Conservation (phyloP, 2,329 filamentous ascomycete species). For the Ophiostoma angusticollis region DNA sequence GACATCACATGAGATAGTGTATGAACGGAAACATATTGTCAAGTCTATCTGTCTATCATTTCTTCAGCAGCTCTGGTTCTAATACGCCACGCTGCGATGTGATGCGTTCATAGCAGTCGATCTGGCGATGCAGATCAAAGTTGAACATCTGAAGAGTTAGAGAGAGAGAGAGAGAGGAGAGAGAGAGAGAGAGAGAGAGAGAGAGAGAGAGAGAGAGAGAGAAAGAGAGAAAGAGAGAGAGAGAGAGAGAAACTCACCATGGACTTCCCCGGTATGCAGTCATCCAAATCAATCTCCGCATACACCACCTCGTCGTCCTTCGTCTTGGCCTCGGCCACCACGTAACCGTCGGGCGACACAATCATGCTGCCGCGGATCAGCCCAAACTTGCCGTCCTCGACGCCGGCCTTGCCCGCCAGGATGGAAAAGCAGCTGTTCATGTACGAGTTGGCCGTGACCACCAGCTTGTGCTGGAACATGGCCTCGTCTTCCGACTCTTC, state of each 20-base stretch:
- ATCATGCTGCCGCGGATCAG: slow-evolving; percentile 3
- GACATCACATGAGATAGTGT: too few relatives aligned
- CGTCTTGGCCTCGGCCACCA: background rate
- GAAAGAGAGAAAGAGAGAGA: background rate
- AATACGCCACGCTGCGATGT: background rate
- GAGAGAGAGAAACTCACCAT: background rate
- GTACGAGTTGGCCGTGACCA: slow-evolving; percentile 35
- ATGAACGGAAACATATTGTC: too few relatives aligned
- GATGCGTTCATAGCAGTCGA: background rate
- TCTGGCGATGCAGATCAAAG: background rate
- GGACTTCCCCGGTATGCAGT: background rate
- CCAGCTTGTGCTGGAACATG: slow-evolving; percentile 35
- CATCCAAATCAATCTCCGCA: background rate
- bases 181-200: background rate
- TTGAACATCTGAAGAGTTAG: background rate
- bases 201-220: background rate
- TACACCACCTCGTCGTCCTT: background rate
- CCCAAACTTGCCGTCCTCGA: slow-evolving; percentile 21
- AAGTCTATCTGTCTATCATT: too few relatives aligned
- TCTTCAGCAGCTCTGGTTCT: background rate
- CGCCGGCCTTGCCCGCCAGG: slow-evolving; percentile 31
- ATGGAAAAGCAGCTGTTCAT: slow-evolving; percentile 37
- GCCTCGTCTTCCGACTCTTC: slow-evolving; percentile 31
- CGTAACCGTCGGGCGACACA: background rate
- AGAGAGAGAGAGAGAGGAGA: background rate